Conservation (phyloP, 1,284 basidiomycete species). For the Grifola frondosa region DNA sequence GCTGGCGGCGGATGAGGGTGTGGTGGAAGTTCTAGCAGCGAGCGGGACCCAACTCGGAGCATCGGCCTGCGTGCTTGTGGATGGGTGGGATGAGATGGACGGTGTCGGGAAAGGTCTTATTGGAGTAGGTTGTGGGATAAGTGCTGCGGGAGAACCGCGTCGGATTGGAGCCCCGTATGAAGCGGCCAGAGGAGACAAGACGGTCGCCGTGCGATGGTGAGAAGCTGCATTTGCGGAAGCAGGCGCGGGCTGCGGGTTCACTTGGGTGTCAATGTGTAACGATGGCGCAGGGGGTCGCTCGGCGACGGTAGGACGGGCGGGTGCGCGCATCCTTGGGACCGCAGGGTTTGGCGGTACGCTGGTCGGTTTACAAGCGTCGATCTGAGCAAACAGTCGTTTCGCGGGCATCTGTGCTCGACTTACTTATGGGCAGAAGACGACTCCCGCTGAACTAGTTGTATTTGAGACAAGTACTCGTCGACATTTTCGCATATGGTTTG, state of each 20-base stretch:
- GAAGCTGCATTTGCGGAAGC: too few relatives aligned
- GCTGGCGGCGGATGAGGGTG: neutral
- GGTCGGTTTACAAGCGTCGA: neutral
- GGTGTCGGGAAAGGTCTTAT: conserved; percentile 1
- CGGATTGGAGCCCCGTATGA: too few relatives aligned
- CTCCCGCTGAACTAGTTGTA: neutral
- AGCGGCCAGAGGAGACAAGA: too few relatives aligned
- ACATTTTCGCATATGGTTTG: conserved; percentile 13
- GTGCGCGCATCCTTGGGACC: too few relatives aligned
- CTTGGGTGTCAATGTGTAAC: too few relatives aligned
- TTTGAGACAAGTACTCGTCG: conserved; percentile 10
- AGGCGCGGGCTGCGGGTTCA: too few relatives aligned
- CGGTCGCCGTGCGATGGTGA: too few relatives aligned
- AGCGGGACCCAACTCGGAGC: neutral
- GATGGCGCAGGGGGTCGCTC: too few relatives aligned
- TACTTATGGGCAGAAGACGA: neutral
- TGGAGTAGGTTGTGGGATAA: too few relatives aligned
- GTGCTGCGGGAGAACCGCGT: too few relatives aligned
- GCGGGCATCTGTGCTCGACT: neutral
- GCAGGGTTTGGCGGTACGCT: neutral
- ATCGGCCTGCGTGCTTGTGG: neutral
- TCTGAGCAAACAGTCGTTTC: neutral
- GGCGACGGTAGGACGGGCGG: too few relatives aligned
- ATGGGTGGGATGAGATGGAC: neutral
- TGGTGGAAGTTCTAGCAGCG: neutral